Base-by-base conservation (phyloP, 1,284 basidiomycete genomes). In the Bondarzewia mesenterica region DNA sequence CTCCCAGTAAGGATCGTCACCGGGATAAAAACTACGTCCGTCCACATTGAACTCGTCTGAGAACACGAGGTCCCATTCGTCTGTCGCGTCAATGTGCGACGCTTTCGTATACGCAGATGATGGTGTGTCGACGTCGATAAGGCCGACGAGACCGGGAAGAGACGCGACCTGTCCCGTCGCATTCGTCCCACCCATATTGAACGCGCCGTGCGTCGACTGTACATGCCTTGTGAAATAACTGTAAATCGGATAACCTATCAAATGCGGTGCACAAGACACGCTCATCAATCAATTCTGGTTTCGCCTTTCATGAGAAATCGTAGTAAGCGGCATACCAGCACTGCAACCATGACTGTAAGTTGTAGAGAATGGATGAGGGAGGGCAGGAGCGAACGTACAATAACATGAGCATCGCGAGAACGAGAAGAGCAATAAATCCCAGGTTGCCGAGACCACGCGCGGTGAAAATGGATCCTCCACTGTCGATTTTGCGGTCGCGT, bases 41-140 rank as follows among this genome's bases (percentile, higher is more conserved):
- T 77, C 75, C 32, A 66, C 61, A 50, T 84, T 74, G 62, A 86
- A 86, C 66, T 85, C 83, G 60, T 85, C 82, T 2, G 78, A 82
- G 60, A 80, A 85, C 2, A 83, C 81, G 35, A 86, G 71, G 37
- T 68, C 67, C 62, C 69, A 71, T 8, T 64, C 51, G 3, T 50
- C 42, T 15, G 65, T 62, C 60, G 70, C 66, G 41, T 72, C 68
- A n/a, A 50, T 48, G 48, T 52, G 67, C 49, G 73, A 71, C 4
- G 57, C 58, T 32, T 69, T 67, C 5, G 67, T 69, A 52, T 70
- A 66, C n/a, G 68, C 72, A 4, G 58, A 57, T 14, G 57, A 23
- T 1, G 78, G 78, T 1, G 79, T 81, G 50, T 75, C 72, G 22
- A 60, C 52, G 60, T 81, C 78, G 54, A 82, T 75, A 50, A 78